phyloP scores from a whole-genome alignment of 2,329 filamentous ascomycete species.

The Aspergillus brunneoviolaceus region DNA sequence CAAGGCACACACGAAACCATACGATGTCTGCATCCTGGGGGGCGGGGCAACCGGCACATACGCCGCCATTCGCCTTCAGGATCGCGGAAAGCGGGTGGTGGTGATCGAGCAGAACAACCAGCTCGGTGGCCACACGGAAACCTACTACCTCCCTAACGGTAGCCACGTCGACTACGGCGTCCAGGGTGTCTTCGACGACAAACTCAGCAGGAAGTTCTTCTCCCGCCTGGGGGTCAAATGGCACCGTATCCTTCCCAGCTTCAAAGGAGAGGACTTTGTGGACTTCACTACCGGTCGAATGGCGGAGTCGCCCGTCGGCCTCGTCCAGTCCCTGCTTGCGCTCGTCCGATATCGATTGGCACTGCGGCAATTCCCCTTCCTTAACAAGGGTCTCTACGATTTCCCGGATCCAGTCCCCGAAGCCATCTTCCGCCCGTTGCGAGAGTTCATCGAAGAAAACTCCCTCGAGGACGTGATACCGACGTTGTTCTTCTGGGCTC shows the following conservation, averaged over 20 bases:
- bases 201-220: slow-evolving; percentile 32
- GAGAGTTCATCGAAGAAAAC: slow-evolving; percentile 18
- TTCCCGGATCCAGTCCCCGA: slow-evolving; percentile 35
- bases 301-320: slow-evolving; percentile 13
- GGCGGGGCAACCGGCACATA: slow-evolving; percentile 39
- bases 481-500: slow-evolving; percentile 11
- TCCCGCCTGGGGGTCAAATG: slow-evolving; percentile 28
- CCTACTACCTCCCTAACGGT: slow-evolving; percentile 29
- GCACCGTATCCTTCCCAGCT: slow-evolving; percentile 14
- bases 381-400: slow-evolving; percentile 30
- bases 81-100: slow-evolving; percentile 32
- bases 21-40: slow-evolving; percentile 38
- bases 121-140: slow-evolving; percentile 38
- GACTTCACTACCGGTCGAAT: slow-evolving; percentile 29
- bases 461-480: slow-evolving; percentile 9
- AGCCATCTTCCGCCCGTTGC: slow-evolving; percentile 19
- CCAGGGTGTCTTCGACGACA: slow-evolving; percentile 32
- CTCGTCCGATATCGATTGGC: slow-evolving; percentile 11
- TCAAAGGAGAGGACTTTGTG: slow-evolving; percentile 22
- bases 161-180: slow-evolving; percentile 36
- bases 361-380: slow-evolving; percentile 13
- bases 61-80: slow-evolving; percentile 32
- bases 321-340: background rate
- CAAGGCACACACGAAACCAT: slow-evolving; percentile 16
- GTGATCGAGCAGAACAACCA: slow-evolving; percentile 37